Evolutionary conservation across 2,329 filamentous ascomycete species (phyloP), one percentile per base, ranked within the genome.

Genomic region (Colletotrichum gloeosporioides): DNA sequence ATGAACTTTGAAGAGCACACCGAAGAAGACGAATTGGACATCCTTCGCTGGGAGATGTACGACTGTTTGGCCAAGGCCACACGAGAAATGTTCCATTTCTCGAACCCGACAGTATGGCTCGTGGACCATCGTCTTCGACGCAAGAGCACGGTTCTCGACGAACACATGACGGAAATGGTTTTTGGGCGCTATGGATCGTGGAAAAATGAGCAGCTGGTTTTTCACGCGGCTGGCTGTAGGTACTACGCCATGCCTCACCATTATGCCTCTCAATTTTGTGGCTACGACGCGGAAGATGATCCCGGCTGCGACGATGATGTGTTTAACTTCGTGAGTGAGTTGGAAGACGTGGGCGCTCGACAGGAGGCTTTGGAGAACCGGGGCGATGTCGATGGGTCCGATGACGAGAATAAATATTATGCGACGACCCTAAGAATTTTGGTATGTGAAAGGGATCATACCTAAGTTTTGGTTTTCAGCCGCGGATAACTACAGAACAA

Each of bases 261-360:
- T 15, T 2, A 3, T 18, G 16, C 53, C 22, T 1, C 0, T 6
- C 0, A 57, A 29, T 6, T 57, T 2, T 57, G 53, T 18, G 53
- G 25, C 0, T 57, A 57, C 16, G 53, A 29, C 25, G 4, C 3
- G 18, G 5, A 22, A 0, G n/a, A 49, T 49, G 39, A n/a, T 0
- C 0, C 18, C 9, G 39, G 0, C 0, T 0, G 5, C 18, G 39
- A 44, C 1, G 0, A 0, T n/a, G 18, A 44, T 10, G 8, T 1
- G 2, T 44, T 44, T 6, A 2, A 9, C 18, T n/a, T 49, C 18
- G 8, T 12, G 3, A 1, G 0, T n/a, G 4, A 12, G 44, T 3
- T 49, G 18, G 44, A 13, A 12, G 5, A 7, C 0, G 0, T 12
- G 44, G 44, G 18, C n/a, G n/a, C 9, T 13, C 18, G 6, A 49